These are phyloP conservation scores for Phytophthora sp. DNA, from an alignment of 352 stramenopile genomes.

Conservation along the genomic window DNA sequence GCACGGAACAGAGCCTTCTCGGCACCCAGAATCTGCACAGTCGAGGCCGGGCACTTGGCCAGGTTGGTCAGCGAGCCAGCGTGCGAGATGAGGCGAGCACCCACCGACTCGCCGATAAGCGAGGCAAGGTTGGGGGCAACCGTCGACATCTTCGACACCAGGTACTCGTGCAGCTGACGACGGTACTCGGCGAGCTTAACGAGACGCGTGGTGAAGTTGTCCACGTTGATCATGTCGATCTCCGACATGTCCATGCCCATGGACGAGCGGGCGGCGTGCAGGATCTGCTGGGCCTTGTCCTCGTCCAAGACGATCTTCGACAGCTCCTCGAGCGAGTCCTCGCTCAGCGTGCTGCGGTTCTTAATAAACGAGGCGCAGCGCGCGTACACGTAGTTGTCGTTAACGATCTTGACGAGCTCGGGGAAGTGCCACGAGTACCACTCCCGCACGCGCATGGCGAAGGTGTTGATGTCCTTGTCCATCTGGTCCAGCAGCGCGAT, in stretches of 20 bases:
- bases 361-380: constrained; percentile 97
- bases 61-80: constrained; percentile 98
- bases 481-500: constrained; percentile 99
- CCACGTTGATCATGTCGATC: constrained; percentile 99
- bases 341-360: constrained; percentile 84
- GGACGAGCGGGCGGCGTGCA: constrained; percentile 94
- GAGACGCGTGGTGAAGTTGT: constrained; percentile 98
- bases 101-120: constrained; percentile 99
- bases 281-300: constrained; percentile 95
- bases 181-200: constrained; percentile 99
- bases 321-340: constrained; percentile 84
- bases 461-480: constrained; percentile 99
- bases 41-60: constrained; percentile 99
- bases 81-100: constrained; percentile 99
- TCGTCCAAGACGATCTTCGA: constrained; percentile 97
- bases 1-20: constrained; percentile 99
- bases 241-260: constrained; percentile 99
- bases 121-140: constrained; percentile 99
- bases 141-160: constrained; percentile 97
- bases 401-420: constrained; percentile 99
- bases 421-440: constrained; percentile 99
- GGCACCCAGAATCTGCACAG: constrained; percentile 99
- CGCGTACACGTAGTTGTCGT: constrained; percentile 99
- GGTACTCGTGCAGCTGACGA: constrained; percentile 94
- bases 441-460: constrained; percentile 99